phyloP scores from a whole-genome alignment of 2,329 filamentous ascomycete species.

The Dissoconium aciculare region DNA sequence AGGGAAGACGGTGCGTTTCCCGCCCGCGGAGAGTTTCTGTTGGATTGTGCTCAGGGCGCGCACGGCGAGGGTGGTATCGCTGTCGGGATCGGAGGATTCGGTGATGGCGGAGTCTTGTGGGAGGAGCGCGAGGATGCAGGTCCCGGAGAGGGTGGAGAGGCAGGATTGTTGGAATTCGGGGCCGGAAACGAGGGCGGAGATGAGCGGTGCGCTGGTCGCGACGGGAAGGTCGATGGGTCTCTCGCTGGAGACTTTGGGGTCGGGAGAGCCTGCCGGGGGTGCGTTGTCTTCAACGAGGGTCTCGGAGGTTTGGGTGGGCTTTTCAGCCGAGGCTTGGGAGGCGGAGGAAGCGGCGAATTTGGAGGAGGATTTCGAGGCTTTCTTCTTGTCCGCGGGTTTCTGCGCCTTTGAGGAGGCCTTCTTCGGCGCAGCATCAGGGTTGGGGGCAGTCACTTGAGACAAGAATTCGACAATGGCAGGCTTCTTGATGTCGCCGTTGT shows the following conservation, averaged over 20 bases:
- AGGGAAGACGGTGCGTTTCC: slow-evolving; percentile 59
- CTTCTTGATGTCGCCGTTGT: slow-evolving; percentile 77
- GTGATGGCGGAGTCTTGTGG: slow-evolving; percentile 34
- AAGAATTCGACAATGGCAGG: slow-evolving; percentile 68
- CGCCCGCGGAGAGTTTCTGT: slow-evolving; percentile 51
- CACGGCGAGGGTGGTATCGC: slow-evolving; percentile 26
- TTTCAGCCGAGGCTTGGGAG: slow-evolving; percentile 36
- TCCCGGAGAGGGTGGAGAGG: slow-evolving; percentile 58
- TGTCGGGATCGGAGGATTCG: slow-evolving; percentile 9
- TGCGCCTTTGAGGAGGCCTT: slow-evolving; percentile 31
- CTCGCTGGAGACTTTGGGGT: slow-evolving; percentile 32
- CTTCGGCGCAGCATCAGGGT: slow-evolving; percentile 53
- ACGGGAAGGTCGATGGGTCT: slow-evolving; percentile 38
- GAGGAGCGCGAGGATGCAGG: slow-evolving; percentile 66
- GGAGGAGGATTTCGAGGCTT: slow-evolving; percentile 31
- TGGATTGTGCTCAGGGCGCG: slow-evolving; percentile 55
- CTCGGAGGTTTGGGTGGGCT: slow-evolving; percentile 36
- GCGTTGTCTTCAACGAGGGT: slow-evolving; percentile 38
- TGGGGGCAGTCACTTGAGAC: slow-evolving; percentile 61
- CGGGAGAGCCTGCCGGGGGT: slow-evolving; percentile 40
- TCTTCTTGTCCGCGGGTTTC: slow-evolving; percentile 32
- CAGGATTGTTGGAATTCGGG: slow-evolving; percentile 56
- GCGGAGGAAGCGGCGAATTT: slow-evolving; percentile 37
- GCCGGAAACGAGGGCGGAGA: slow-evolving; percentile 49
- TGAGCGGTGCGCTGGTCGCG: slow-evolving; percentile 38